A percentile compares a stretch with the other conserved stretches of the same genome.
These are phyloP conservation scores for Staphylotrichum tortipilum DNA, from an alignment of 495 filamentous ascomycete species.

Conservation along the genomic window DNA sequence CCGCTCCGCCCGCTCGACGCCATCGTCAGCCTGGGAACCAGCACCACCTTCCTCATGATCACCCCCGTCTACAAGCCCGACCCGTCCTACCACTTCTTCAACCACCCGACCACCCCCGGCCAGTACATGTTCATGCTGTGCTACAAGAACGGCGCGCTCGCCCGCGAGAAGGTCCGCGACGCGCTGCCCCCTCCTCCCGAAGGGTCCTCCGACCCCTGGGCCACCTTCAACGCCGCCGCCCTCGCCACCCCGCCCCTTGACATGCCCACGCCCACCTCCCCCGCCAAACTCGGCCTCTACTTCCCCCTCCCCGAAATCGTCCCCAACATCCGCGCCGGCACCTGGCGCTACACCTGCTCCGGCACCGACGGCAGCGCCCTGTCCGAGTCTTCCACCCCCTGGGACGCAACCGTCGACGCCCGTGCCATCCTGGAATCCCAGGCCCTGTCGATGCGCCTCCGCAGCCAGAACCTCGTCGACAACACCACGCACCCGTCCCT, in stretches of 20 bases:
- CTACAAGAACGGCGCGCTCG: conserved; percentile 95
- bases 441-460: conserved; percentile 78
- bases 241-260: conserved; percentile 58
- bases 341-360: conserved; percentile 71
- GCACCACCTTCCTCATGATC: conserved; percentile 94
- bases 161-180: conserved; percentile 82
- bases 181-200: conserved; percentile 36
- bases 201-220: conserved; percentile 60
- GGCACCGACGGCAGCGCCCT: conserved; percentile 39
- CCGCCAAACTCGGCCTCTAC: conserved; percentile 77
- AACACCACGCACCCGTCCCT: conserved; percentile 35
- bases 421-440: conserved; percentile 91
- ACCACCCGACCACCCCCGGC: conserved; percentile 72
- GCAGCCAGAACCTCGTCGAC: conserved; percentile 65
- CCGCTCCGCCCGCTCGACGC: conserved; percentile 80
- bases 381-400: conserved; percentile 33
- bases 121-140: conserved; percentile 99
- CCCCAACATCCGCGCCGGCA: conserved; percentile 73
- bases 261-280: conserved; percentile 39
- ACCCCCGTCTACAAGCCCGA: conserved; percentile 84
- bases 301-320: conserved; percentile 96
- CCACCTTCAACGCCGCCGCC: conserved; percentile 62
- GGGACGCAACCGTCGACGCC: conserved; percentile 53
- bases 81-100: conserved; percentile 80
- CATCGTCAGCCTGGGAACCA: conserved; percentile 89